Evolutionary conservation across 805 yeast species (phyloP), one percentile per base, ranked within the genome.

Genomic region (Nakazawaea sp.): DNA sequence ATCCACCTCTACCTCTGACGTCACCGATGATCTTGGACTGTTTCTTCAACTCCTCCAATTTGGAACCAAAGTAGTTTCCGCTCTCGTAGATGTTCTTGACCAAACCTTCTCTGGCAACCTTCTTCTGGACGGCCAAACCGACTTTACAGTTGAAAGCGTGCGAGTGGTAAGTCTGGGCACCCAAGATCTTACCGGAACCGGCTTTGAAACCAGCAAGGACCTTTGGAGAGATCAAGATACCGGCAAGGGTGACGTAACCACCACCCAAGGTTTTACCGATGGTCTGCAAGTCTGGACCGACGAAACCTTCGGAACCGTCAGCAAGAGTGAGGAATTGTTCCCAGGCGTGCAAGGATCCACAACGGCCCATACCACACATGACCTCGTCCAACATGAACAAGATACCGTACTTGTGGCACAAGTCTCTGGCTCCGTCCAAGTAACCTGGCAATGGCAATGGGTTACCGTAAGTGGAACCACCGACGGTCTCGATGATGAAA

Each of bases 301-400:
- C 42, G 33, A 52, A 29, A 26, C 43, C 45, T 57, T 27, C 53
- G 13, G 38, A 34, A 31, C 42, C 42, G 34, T 39, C 42, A 12
- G 20, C 25, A 15, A 50, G 47, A 12, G 54, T 58, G 32, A 60
- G 37, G 38, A 47, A 61, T 45, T 62, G 65, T 48, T 68, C 71
- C 69, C 66, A 70, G 30, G 75, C 70, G 52, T 64, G 63, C 32
- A 64, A 59, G 25, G 60, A 58, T 29, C 77, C 76, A 43, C 64
- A 53, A 51, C 78, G 63, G 24, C 77, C 77, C 19, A 70, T 62
- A 21, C 78, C 78, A 47, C 73, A 70, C 76, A 71, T 70, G 23
- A 71, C 72, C 53, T 73, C 78, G 43, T 72, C 78, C 36, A 69
- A 55, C 50, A 68, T 55, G 42, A 72, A 53, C 26, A 71, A 51